Evolutionary conservation across 1,284 basidiomycete genomes (phyloP).

Genomic region (Cerrena zonata): DNA sequence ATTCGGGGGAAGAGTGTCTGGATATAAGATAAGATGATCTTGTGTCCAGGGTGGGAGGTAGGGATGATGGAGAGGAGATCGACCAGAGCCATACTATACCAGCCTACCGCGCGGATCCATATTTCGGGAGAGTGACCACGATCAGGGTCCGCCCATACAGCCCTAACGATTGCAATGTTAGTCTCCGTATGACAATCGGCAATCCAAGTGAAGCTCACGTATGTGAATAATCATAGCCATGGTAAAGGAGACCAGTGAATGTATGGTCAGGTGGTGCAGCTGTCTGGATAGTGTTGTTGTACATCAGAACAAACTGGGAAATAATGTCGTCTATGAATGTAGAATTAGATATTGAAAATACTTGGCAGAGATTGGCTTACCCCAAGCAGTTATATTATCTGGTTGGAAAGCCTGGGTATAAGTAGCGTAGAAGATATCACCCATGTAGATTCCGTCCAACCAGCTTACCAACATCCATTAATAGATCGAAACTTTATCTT

Average conservation of each 20-base stretch:
- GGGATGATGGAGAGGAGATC: constrained; percentile 40
- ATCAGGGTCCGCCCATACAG: constrained; percentile 39
- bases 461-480: too few species aligned
- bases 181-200: background rate
- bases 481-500: too few species aligned
- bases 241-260: constrained; percentile 37
- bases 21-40: constrained; percentile 29
- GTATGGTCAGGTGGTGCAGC: constrained; percentile 32
- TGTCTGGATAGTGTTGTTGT: constrained; percentile 37
- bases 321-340: constrained; percentile 34
- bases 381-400: constrained; percentile 37
- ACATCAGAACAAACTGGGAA: constrained; percentile 40
- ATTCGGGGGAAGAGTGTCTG: constrained; percentile 32
- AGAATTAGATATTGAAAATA: background rate
- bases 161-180: background rate
- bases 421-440: constrained; percentile 40
- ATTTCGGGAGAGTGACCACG: constrained; percentile 44
- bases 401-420: constrained; percentile 36
- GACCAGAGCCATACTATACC: constrained; percentile 46
- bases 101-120: constrained; percentile 46
- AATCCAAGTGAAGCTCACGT: constrained; percentile 17
- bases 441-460: constrained; percentile 48
- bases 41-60: constrained; percentile 26
- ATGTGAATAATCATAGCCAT: constrained; percentile 44
- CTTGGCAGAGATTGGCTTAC: constrained; percentile 20